These are phyloP conservation scores for Candida gigantensis DNA, from an alignment of 1,139 yeast genomes.

Conservation along the genomic window DNA sequence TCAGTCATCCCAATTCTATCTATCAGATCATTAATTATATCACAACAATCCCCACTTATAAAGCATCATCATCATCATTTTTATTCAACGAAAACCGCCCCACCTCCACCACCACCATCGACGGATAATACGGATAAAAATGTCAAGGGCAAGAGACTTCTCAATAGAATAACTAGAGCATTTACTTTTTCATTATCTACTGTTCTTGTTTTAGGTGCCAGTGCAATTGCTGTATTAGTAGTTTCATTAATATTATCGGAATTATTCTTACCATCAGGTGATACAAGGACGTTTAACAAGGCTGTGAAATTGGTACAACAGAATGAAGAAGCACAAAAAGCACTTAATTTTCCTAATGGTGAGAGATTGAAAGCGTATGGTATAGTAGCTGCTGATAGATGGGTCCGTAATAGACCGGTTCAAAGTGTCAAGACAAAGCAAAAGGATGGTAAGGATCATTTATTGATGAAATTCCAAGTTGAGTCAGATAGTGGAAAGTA, in stretches of 20 bases:
- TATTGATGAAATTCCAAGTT: conserved; percentile 83
- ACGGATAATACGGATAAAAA: conserved; percentile 44
- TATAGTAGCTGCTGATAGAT: conserved; percentile 65
- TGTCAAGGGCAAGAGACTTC: conserved; percentile 39
- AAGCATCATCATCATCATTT: conserved; percentile 3
- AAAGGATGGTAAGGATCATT: conserved; percentile 74
- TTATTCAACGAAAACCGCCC: conserved; percentile 31
- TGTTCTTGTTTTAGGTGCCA: conserved; percentile 62
- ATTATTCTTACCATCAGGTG: conserved; percentile 84
- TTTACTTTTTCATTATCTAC: conserved; percentile 65
- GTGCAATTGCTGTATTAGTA: conserved; percentile 69
- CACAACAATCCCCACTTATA: not conserved
- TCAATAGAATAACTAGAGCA: conserved; percentile 50
- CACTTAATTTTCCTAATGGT: conserved; percentile 55
- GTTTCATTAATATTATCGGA: conserved; percentile 77
- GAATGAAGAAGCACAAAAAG: conserved; percentile 58
- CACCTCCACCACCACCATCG: conserved; percentile 36
- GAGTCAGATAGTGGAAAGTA: conserved; percentile 55
- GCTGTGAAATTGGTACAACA: conserved; percentile 77
- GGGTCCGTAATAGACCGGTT: conserved; percentile 89
- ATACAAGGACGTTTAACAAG: conserved; percentile 84
- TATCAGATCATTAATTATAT: not conserved
- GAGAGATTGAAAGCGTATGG: conserved; percentile 82
- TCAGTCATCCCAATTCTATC: conserved; percentile 3
- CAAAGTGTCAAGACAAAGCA: conserved; percentile 57